phyloP scores from a whole-genome alignment of 139 green algal species.

The Chlamydomonas eustigma region DNA sequence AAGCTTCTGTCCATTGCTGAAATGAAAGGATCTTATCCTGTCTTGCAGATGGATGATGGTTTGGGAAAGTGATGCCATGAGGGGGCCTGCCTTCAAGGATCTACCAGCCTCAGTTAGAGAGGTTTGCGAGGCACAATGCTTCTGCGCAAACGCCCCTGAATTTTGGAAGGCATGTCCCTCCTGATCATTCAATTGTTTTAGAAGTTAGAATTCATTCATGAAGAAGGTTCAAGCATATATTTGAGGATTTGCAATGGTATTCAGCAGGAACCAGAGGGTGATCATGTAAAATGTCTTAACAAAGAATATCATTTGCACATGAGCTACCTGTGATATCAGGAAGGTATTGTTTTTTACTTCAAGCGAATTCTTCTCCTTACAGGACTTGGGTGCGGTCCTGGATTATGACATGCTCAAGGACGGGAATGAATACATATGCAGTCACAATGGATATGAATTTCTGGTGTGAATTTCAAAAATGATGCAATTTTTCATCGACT shows the following conservation, averaged over 20 bases:
- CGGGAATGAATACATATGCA: constrained; percentile 18
- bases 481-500: background rate
- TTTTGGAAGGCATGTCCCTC: constrained; percentile 11
- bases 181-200: background rate
- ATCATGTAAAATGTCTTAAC: background rate
- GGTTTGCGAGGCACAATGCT: constrained; percentile 6
- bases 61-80: background rate
- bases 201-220: no score
- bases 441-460: constrained; percentile 7
- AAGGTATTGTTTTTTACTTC: background rate
- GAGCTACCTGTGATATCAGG: background rate
- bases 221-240: background rate
- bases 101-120: constrained; percentile 11
- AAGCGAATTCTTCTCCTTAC: background rate
- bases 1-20: no score
- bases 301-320: background rate
- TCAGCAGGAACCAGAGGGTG: background rate
- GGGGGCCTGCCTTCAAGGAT: background rate
- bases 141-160: background rate
- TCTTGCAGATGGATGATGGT: background rate
- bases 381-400: background rate
- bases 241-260: background rate
- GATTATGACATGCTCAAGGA: constrained; percentile 13
- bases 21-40: no score
- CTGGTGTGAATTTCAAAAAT: background rate